Evolutionary conservation across 305 asterid species (phyloP), one percentile per base, ranked within the genome.

Genomic region (Euphrasia arctica): DNA sequence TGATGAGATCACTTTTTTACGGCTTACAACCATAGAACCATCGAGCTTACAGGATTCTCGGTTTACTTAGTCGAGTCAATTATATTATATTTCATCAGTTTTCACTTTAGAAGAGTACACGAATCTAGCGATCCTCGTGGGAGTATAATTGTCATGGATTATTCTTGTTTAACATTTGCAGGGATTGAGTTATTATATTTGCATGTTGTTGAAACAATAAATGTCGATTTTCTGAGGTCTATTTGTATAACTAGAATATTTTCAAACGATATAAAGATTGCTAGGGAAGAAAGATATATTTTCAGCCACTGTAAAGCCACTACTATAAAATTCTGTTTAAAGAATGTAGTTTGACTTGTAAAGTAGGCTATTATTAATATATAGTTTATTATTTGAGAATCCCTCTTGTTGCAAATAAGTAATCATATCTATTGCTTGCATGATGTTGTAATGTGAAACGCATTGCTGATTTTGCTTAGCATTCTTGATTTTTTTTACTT

Each of bases 311-410:
- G 22, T 18, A 18, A 18, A 18, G 22, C 22, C 22, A 18, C 22
- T 18, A 18, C 22, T 18, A 18, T 18, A 49, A 49, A 13, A 4
- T 49, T 49, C 9, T 4, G 22, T 49, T 11, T 27, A 14, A 49
- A 49, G 22, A 48, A 41, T 12, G 60, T 54, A 70, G 52, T 34
- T 54, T 51, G 27, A 52, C 58, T 9, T 65, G 66, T 15, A 47
- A 54, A 11, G 64, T 55, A 54, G 59, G 57, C 61, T 58, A 52
- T 14, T 65, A 14, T 22, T 45, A 28, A 51, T 59, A 50, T 47
- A 39, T 28, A 18, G 66, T 60, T 41, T 63, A 29, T 54, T 29
- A 42, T 29, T 43, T 65, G 50, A 65, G 63, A 59, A 32, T 34
- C 13, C 22, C 28, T 28, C 42, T 2, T 50, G 41, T 54, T 62